phyloP scores from a whole-genome alignment of 441 rosid genomes.

The Populus hybrid region DNA sequence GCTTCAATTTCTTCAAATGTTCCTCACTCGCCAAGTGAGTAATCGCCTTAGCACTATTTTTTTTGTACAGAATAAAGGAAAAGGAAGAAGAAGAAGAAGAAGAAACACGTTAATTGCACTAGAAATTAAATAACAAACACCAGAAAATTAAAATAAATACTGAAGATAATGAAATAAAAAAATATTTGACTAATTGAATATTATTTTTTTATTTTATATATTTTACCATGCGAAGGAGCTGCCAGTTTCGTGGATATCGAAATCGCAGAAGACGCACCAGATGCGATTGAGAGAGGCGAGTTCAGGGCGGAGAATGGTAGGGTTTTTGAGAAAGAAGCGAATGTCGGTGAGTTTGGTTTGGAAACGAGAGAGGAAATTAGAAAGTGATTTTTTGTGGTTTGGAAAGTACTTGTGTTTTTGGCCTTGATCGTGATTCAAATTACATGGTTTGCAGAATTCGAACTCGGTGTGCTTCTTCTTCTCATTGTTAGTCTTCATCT shows the following conservation, averaged over 20 bases:
- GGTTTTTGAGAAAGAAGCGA: constrained; percentile 65
- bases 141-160: neutral
- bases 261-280: constrained; percentile 88
- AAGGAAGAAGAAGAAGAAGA: neutral
- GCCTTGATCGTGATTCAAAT: constrained; percentile 69
- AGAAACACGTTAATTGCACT: neutral
- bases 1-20: constrained; percentile 71
- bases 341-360: constrained; percentile 54
- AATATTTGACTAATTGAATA: neutral
- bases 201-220: neutral
- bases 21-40: constrained; percentile 48
- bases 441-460: constrained; percentile 75
- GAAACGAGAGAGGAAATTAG: constrained; percentile 58
- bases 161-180: neutral
- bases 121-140: neutral
- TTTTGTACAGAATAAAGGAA: neutral
- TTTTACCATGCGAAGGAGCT: constrained; percentile 72
- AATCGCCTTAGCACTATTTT: constrained; percentile 48
- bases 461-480: constrained; percentile 27
- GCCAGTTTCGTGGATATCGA: constrained; percentile 52
- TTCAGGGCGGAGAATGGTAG: constrained; percentile 55
- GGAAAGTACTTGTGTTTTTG: constrained; percentile 75
- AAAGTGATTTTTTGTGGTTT: constrained; percentile 55
- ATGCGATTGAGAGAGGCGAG: constrained; percentile 57
- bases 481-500: constrained; percentile 6